phyloP scores from a whole-genome alignment of 768 basidiomycete species.

The Termitomyces sp. region DNA sequence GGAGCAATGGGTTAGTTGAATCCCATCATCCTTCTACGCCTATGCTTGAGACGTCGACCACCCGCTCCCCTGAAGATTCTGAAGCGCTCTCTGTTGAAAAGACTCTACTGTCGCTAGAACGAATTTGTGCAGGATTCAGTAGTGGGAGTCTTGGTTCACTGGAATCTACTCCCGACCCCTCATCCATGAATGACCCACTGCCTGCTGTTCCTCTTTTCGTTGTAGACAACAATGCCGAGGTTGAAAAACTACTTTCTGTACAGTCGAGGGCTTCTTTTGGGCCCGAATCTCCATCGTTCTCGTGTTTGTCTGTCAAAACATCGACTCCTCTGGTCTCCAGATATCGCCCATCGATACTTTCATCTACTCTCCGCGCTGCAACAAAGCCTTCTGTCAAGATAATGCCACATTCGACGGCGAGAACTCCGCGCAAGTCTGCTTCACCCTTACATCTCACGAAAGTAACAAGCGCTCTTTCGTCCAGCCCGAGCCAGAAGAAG shows the following conservation, averaged over 20 bases:
- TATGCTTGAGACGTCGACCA: not conserved
- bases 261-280: not conserved
- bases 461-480: not conserved
- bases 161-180: constrained; percentile 13
- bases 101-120: constrained; percentile 17
- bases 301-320: constrained; percentile 1
- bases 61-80: not conserved
- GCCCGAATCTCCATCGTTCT: not conserved
- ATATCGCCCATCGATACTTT: not conserved
- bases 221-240: not conserved
- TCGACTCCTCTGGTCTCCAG: constrained; percentile 4
- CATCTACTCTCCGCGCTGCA: not conserved
- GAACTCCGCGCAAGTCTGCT: not conserved
- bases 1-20: not conserved
- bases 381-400: not conserved
- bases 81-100: constrained; percentile 7
- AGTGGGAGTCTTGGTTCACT: constrained; percentile 30
- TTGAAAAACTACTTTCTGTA: not conserved
- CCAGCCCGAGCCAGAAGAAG: constrained; percentile 1
- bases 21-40: not conserved
- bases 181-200: not conserved
- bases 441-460: not conserved
- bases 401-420: not conserved
- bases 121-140: constrained; percentile 22
- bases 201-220: not conserved